Base-by-base conservation (phyloP, 805 yeast genomes). In the Torulaspora franciscae region DNA sequence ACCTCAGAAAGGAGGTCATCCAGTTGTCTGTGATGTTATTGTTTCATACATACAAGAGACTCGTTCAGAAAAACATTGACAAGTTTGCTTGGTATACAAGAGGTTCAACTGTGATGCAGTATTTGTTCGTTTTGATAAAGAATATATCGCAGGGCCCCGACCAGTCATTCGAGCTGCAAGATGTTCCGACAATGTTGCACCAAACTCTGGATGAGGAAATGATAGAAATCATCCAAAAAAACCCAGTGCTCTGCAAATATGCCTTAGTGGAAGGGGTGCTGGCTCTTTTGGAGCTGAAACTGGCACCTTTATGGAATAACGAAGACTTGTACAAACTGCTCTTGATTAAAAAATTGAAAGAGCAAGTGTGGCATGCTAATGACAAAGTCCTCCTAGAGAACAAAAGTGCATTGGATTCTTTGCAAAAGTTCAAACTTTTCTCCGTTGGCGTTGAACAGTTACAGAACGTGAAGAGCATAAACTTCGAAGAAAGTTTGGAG, bases 91-190 rank as follows among this genome's bases (percentile, higher is more conserved):
- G 65, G 65, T 59, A 59, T 36, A 54, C 61, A 9, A 46, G 47
- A 28, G 65, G 65, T 13, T 61, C 65, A 4, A 61, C 64, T 3
- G 60, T 59, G 2, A 61, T 59, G 65, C 64, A 61, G 43, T 61
- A 61, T 43, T 45, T 61, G 6, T 61, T 58, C 38, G 50, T 61
- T 6, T 47, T 61, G 7, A 46, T 61, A 14, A 55, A 57, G 32
- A 61, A 57, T 42, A 30, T 61, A 3, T 51, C 47, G 35, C 59
- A 57, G 30, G 43, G 41, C 32, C 61, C 61, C 26, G 13, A 34
- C 5, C 50, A 44, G 37, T 33, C 44, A n/a, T 55, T 54, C 37
- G 42, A 34, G 3, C 11, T 37, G 2, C 22, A 44, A 1, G 35
- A 32, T 5, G 46, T 47, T 37, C 37, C 50, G 19, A n/a, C 13